Base-by-base conservation (phyloP, 306 rosid species). In the Cucurbita maxima region DNA sequence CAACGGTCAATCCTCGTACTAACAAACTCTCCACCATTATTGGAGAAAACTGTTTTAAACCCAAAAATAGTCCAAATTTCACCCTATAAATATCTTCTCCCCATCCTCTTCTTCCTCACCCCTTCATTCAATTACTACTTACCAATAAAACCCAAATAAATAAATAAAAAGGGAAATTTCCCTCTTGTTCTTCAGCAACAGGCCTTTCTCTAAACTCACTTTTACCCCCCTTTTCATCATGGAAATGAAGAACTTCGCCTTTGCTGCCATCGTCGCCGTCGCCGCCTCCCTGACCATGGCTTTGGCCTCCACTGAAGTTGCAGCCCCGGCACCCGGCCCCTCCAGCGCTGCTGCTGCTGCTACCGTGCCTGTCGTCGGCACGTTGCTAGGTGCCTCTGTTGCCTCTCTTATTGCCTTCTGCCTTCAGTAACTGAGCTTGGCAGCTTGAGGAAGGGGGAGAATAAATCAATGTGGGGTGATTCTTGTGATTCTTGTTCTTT, bases 341-440 rank as follows among this genome's bases (percentile, higher is more conserved):
- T 25, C 74, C 25, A 70, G 74, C 74, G 45, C 5, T 5, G 58
- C 45, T 2, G 50, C 74, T 0, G 13, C 84, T 0, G 13, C 84
- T 13, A 50, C 82, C 73, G 69, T 87, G 76, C 86, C 84, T 1
- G 78, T 73, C 10, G 77, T 81, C 58, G 89, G 90, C 5, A 81
- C 86, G 30, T 71, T 86, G 82, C 76, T 83, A 14, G 88, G 96
- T 66, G 89, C 88, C 76, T 83, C 86, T 0, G 63, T 80, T 54
- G 61, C 81, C 77, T 83, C 87, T 40, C 83, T 84, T 82, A 20
- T 83, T 80, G 87, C 85, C 71, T 79, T 36, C 37, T 79, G 55
- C 75, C 60, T 79, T 40, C 81, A 66, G 64, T 74, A 44, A 73
- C 18, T 70, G 45, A 47, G 45, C 16, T 48, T 19, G 15, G 61